phyloP scores from a whole-genome alignment of 306 rosid genomes.

The Cucumis cinereus region DNA sequence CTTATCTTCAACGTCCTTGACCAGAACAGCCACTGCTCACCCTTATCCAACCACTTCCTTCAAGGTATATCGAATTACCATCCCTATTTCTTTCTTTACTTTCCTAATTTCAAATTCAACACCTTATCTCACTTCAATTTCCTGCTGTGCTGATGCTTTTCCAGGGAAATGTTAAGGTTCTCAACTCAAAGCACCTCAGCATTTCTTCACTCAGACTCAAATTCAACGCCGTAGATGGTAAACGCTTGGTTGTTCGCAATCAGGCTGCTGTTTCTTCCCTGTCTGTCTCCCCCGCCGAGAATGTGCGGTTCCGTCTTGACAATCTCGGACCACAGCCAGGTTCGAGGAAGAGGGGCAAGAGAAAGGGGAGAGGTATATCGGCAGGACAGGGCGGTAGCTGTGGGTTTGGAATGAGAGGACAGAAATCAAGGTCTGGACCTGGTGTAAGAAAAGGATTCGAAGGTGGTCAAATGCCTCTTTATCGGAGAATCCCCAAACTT shows the following conservation, averaged over 20 bases:
- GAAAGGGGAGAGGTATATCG: conserved; percentile 84
- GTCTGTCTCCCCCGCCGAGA: conserved; percentile 6
- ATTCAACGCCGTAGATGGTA: conserved; percentile 9
- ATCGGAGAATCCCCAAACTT: conserved; percentile 77
- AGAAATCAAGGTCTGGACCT: conserved; percentile 92
- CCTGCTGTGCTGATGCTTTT: background rate
- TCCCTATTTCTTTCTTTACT: background rate
- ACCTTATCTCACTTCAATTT: background rate
- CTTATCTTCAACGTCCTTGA: conserved; percentile 19
- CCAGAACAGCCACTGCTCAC: conserved; percentile 9
- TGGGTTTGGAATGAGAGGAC: conserved; percentile 97
- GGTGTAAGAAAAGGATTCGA: conserved; percentile 76
- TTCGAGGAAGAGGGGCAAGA: conserved; percentile 74
- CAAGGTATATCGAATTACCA: conserved; percentile 29
- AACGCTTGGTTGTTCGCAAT: conserved; percentile 19
- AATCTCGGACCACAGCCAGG: conserved; percentile 94
- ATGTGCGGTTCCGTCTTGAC: conserved; percentile 56
- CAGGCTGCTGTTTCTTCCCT: conserved; percentile 22
- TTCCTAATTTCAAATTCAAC: background rate
- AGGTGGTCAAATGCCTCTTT: conserved; percentile 97
- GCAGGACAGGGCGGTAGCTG: conserved; percentile 99
- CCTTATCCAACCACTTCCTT: conserved; percentile 42
- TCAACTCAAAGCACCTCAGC: conserved; percentile 22
- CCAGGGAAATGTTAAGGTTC: conserved; percentile 46
- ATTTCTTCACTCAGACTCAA: conserved; percentile 22